Conservation (phyloP, 805 yeast genomes). For the Saccharomycopsis guyanensis region DNA sequence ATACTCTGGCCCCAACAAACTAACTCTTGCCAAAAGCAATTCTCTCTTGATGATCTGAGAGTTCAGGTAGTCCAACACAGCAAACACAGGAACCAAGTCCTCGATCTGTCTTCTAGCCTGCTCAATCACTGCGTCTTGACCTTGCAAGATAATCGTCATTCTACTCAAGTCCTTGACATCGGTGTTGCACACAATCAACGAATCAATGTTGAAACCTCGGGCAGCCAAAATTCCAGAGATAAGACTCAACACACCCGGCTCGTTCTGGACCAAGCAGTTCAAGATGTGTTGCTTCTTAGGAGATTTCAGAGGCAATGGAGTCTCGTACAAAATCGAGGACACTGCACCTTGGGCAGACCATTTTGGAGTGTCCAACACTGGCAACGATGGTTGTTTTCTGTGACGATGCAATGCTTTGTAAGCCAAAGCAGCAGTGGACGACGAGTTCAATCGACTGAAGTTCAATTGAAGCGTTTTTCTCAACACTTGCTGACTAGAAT, state of each 20-base stretch:
- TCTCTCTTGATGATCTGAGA: constrained; percentile 89
- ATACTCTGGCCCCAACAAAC: constrained; percentile 95
- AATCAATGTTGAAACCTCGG: constrained; percentile 96
- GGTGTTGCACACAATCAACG: constrained; percentile 92
- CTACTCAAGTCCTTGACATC: constrained; percentile 92
- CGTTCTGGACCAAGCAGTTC: constrained; percentile 96
- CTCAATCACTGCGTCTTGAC: constrained; percentile 93
- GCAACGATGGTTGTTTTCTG: constrained; percentile 81
- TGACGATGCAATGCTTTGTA: constrained; percentile 88
- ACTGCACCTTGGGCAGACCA: constrained; percentile 98
- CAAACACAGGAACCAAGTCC: constrained; percentile 96
- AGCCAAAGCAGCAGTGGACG: constrained; percentile 90
- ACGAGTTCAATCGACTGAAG: constrained; percentile 29
- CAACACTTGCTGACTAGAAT: neutral
- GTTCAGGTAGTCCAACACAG: constrained; percentile 88
- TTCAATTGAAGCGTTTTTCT: neutral
- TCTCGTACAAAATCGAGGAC: constrained; percentile 88
- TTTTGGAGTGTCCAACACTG: constrained; percentile 85
- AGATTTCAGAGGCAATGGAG: constrained; percentile 49
- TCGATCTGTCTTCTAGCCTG: constrained; percentile 98
- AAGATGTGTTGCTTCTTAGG: constrained; percentile 81
- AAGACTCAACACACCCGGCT: constrained; percentile 93
- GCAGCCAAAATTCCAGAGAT: constrained; percentile 96
- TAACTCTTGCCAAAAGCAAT: constrained; percentile 82
- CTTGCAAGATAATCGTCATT: constrained; percentile 92